phyloP scores from a whole-genome alignment of 2,329 filamentous ascomycete genomes.

The Lanzia echinophila region DNA sequence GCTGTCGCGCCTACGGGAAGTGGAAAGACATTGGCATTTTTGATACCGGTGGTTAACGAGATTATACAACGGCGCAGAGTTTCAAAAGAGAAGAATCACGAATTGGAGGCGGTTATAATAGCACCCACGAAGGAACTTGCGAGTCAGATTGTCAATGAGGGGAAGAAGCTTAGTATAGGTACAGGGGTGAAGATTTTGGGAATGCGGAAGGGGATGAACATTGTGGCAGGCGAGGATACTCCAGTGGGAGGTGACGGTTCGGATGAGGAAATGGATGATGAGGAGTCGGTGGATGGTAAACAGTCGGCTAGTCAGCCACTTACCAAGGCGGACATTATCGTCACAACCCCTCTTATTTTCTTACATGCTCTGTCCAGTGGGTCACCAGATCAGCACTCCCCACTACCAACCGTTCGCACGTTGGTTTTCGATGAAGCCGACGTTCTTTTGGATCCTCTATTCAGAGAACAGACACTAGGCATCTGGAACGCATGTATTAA shows the following conservation, averaged over 20 bases:
- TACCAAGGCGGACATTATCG: slow-evolving; percentile 71
- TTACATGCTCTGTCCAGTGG: slow-evolving; percentile 61
- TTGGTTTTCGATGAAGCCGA: slow-evolving; percentile 92
- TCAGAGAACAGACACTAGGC: slow-evolving; percentile 77
- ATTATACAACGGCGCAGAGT: slow-evolving; percentile 51
- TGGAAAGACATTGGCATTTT: slow-evolving; percentile 89
- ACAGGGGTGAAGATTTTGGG: slow-evolving; percentile 74
- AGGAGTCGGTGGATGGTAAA: slow-evolving; percentile 32
- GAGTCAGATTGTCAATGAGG: slow-evolving; percentile 77
- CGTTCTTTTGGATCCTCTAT: slow-evolving; percentile 84
- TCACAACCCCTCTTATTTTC: slow-evolving; percentile 73
- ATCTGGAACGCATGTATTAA: slow-evolving; percentile 77
- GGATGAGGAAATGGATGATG: slow-evolving; percentile 31
- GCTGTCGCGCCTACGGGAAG: slow-evolving; percentile 92
- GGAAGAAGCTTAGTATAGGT: slow-evolving; percentile 68
- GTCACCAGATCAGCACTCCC: slow-evolving; percentile 34
- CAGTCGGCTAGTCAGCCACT: slow-evolving; percentile 43
- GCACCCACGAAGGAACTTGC: slow-evolving; percentile 75
- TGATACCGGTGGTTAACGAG: slow-evolving; percentile 78
- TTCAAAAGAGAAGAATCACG: slow-evolving; percentile 36
- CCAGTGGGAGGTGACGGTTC: slow-evolving; percentile 33
- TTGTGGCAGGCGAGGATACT: slow-evolving; percentile 41
- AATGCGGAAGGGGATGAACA: slow-evolving; percentile 78
- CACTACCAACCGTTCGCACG: slow-evolving; percentile 61
- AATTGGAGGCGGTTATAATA: slow-evolving; percentile 62